A percentile compares a stretch with the other conserved stretches of the same genome.
Evolutionary conservation across 768 basidiomycete genomes (phyloP).

Genomic region (Pleurotus platypus): DNA sequence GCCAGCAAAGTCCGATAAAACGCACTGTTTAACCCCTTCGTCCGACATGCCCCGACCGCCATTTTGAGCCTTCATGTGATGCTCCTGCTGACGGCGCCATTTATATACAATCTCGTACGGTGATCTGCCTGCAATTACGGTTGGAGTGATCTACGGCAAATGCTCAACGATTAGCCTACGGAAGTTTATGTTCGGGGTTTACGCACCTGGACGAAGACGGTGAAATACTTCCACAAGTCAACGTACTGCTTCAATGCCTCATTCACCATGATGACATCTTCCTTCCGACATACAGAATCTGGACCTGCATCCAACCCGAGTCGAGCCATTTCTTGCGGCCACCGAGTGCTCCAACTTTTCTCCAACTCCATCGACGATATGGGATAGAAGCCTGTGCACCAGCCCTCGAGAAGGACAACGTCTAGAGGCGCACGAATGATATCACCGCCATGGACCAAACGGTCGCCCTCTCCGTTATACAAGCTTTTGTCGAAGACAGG

Average conservation of each 20-base stretch:
- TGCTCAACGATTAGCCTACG: background rate
- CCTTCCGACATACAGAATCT: constrained; percentile 31
- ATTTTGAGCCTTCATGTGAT: constrained; percentile 78
- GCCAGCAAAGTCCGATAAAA: constrained; percentile 22
- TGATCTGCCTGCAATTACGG: background rate
- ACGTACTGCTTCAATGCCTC: constrained; percentile 54
- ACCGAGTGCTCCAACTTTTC: constrained; percentile 45
- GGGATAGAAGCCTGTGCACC: constrained; percentile 89
- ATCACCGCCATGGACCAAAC: constrained; percentile 37
- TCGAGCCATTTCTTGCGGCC: constrained; percentile 33
- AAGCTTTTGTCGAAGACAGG: constrained; percentile 90
- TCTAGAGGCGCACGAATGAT: constrained; percentile 44
- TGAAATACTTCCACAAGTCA: constrained; percentile 67
- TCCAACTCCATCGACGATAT: constrained; percentile 48
- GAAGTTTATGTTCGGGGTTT: background rate
- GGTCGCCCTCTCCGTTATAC: constrained; percentile 80
- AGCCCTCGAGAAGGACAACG: constrained; percentile 91
- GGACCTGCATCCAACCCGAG: constrained; percentile 29
- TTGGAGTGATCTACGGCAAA: background rate
- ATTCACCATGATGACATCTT: constrained; percentile 65
- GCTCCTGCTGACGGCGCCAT: constrained; percentile 91
- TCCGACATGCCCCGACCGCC: constrained; percentile 91
- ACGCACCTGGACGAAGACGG: constrained; percentile 73
- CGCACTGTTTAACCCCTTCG: constrained; percentile 60
- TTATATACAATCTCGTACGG: constrained; percentile 64